Evolutionary conservation across 805 yeast species (phyloP), one percentile per base, ranked within the genome.

Genomic region (Metschnikowia continentalis): DNA sequence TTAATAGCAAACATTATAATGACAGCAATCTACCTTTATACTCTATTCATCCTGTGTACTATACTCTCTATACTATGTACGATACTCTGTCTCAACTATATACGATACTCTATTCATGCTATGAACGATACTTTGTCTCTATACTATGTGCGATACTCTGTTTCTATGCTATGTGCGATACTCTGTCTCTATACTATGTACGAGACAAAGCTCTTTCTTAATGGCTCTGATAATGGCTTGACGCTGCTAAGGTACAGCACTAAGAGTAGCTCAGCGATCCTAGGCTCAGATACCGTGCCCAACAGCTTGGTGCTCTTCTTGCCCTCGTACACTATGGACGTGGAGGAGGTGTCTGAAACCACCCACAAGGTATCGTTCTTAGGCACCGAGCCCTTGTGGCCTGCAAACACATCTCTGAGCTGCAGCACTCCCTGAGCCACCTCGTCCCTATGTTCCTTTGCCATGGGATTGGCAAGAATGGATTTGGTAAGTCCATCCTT

Each of bases 401-500:
- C 71, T 37, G 64, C 68, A 61, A 90, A 88, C 0, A 80, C 81
- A 4, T 67, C 69, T 60, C 86, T 79, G 51, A 91, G 66, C 62
- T 88, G 83, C 37, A 79, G 81, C 11, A 91, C 67, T 0, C 97
- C 96, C 32, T 70, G 70, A 36, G 76, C 70, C 6, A 74, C 68
- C n/a, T 57, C 55, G 13, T 68, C 74, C 32, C 74, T 60, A n/a
- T 62, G 47, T 22, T 69, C 66, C 56, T 82, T 82, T 47, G 85
- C 80, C 53, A 76, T 70, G 2, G 86, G 82, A 61, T 81, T 82
- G 35, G 89, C 86, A 65, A 84, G 74, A 43, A 89, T 79, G 17
- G 96, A 82, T 64, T 91, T 85, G 45, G 90, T 79, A 54, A 94
- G 79, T 0, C 98, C 98, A 63, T 94, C 98, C 57, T 87, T 80